A percentile compares a stretch with the other conserved stretches of the same genome.
Evolutionary conservation across 129 eudicot species (phyloP).

Genomic region (Flaveria bidentis): DNA sequence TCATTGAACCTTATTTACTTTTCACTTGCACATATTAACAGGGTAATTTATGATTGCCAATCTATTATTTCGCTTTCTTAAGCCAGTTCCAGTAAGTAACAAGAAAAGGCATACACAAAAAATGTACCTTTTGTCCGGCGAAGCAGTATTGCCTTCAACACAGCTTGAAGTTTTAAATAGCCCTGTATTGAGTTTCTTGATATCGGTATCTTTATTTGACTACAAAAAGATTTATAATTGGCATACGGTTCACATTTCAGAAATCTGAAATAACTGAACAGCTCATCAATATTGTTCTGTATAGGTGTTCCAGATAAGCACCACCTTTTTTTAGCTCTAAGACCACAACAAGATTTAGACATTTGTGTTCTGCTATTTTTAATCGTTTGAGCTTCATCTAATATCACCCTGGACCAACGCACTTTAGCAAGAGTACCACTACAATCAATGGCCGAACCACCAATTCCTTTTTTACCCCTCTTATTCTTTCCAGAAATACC

Average conservation of each 20-base stretch:
- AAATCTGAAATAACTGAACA: conserved; percentile 90
- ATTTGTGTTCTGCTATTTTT: conserved; percentile 86
- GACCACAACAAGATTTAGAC: conserved; percentile 90
- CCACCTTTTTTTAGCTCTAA: conserved; percentile 89
- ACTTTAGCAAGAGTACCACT: conserved; percentile 87
- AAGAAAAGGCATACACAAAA: background rate
- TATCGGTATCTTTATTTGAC: conserved; percentile 59
- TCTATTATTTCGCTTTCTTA: background rate
- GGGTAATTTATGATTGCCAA: background rate
- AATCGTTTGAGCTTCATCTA: conserved; percentile 97
- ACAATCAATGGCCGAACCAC: conserved; percentile 49
- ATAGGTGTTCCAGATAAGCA: conserved; percentile 97
- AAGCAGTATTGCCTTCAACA: conserved; percentile 78
- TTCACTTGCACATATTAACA: background rate
- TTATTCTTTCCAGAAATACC: conserved; percentile 50
- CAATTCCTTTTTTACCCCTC: conserved; percentile 63
- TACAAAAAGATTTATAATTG: conserved; percentile 56
- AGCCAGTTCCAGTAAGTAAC: background rate
- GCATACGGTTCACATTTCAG: conserved; percentile 74
- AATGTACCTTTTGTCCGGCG: conserved; percentile 94
- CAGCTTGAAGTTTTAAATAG: conserved; percentile 80
- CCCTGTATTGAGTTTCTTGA: conserved; percentile 66
- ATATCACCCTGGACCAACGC: conserved; percentile 73
- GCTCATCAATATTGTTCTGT: conserved; percentile 85
- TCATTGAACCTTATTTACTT: background rate